Evolutionary conservation across 2,329 filamentous ascomycete species (phyloP), one percentile per base, ranked within the genome.

Genomic region (Apiospora kogelbergensis): DNA sequence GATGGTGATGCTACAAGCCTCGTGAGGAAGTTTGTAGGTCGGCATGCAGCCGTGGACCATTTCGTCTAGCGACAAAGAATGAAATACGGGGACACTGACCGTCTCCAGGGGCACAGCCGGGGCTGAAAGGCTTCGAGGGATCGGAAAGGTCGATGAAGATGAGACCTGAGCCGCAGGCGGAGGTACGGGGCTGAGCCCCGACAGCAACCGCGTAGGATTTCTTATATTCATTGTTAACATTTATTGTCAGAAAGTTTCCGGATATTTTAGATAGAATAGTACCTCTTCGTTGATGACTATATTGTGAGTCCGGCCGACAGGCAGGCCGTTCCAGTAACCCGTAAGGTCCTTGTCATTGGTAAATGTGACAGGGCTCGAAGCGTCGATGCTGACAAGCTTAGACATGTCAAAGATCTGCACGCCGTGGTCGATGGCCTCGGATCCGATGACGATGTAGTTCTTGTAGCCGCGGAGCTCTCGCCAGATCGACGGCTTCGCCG

Each of bases 321-420:
- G 66, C 70, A 77, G 70, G 22, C 65, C 66, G 6, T 70, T 74
- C 72, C 79, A 83, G 70, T 77, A 78, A 0, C 78, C 78, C 0
- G 79, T 78, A 2, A 83, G 74, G 17, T 82, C 81, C 6, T 71
- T 74, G 57, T 37, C 65, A 30, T 75, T 76, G 72, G 73, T 74
- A 63, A 81, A 83, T n/a, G 71, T 73, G 68, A 74, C 75, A 41
- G 78, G 81, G 20, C 76, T 78, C 6, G 81, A 74, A 0, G 83
- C 80, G 73, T 85, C 77, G 63, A 87, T 73, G 30, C 76, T 76
- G 41, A 84, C 75, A 3, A 88, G 81, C 80, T 84, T 89, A 73
- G 80, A 86, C 82, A 90, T 82, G 75, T 91, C 88, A 72, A 91
- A 91, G 75, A 90, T 85, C 76, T 91, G 89, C 30, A 91, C 82